Conservation (phyloP, 345 rosid genomes). For the Punica granatum region DNA sequence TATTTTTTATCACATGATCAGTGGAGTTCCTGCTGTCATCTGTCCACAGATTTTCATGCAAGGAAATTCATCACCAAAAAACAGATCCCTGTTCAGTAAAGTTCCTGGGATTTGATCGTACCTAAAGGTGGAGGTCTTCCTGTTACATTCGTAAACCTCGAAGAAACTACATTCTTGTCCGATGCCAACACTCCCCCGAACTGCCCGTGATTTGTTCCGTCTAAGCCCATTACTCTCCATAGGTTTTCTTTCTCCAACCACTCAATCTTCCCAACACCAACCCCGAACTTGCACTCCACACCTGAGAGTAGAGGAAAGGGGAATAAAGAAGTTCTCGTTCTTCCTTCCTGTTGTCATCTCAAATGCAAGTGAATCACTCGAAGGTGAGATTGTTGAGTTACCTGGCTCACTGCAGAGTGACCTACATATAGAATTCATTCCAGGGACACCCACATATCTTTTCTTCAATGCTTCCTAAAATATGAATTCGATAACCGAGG, state of each 20-base stretch:
- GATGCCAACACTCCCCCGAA: slow-evolving; percentile 62
- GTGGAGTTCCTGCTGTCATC: no score
- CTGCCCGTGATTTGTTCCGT: slow-evolving; percentile 50
- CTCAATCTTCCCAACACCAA: slow-evolving; percentile 53
- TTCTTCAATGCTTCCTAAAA: slow-evolving; percentile 45
- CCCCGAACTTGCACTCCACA: slow-evolving; percentile 55
- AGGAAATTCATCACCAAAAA: no score
- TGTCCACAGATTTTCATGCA: no score
- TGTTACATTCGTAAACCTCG: slow-evolving; percentile 47
- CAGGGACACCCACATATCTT: slow-evolving; percentile 73
- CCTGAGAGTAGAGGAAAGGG: slow-evolving; percentile 29
- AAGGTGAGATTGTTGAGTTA: slow-evolving; percentile 8
- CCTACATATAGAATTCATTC: slow-evolving; percentile 72
- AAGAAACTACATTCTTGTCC: slow-evolving; percentile 58
- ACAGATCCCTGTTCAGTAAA: no score
- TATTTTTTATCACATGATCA: no score
- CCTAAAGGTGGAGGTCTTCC: slow-evolving; percentile 70
- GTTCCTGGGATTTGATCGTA: slow-evolving; percentile 9
- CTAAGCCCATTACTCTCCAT: slow-evolving; percentile 59
- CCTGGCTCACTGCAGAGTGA: slow-evolving; percentile 61
- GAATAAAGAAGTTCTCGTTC: not conserved
- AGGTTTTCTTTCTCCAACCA: slow-evolving; percentile 53
- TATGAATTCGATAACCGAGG: not conserved
- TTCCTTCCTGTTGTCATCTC: not conserved
- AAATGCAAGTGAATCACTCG: not conserved